These are phyloP conservation scores for Trichoderma semiorbis DNA, from an alignment of 2,329 filamentous ascomycete species.

Conservation along the genomic window DNA sequence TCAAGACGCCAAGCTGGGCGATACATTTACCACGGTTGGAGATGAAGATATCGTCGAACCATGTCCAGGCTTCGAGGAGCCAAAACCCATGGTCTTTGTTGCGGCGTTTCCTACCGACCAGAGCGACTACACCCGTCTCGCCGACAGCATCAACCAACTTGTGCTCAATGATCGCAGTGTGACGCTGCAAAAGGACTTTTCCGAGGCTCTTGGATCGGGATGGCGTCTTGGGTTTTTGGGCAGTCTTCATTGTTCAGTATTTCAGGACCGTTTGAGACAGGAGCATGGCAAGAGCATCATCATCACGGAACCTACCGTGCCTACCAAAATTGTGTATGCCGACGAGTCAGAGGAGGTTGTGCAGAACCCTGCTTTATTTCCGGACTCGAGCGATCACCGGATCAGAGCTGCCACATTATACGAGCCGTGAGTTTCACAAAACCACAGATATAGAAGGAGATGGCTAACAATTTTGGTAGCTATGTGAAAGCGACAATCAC, in stretches of 20 bases:
- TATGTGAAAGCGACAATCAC: constrained; percentile 84
- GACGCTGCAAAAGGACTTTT: constrained; percentile 89
- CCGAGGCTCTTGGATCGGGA: constrained; percentile 86
- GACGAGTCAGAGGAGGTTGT: constrained; percentile 77
- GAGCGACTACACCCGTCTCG: constrained; percentile 77
- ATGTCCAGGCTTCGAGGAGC: constrained; percentile 91
- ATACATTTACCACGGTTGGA: constrained; percentile 85
- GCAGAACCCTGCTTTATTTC: constrained; percentile 84
- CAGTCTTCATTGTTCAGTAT: constrained; percentile 98
- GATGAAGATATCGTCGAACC: constrained; percentile 72
- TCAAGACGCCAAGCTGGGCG: constrained; percentile 91
- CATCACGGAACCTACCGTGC: constrained; percentile 92
- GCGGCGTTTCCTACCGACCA: constrained; percentile 94
- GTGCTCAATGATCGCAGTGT: constrained; percentile 94
- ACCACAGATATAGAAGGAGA: not conserved
- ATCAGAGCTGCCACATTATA: constrained; percentile 44
- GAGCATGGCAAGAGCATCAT: constrained; percentile 95
- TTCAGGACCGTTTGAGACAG: constrained; percentile 89
- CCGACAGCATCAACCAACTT: constrained; percentile 91
- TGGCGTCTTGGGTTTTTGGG: constrained; percentile 94
- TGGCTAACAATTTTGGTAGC: constrained; percentile 21
- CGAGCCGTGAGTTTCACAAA: constrained; percentile 45
- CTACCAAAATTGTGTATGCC: constrained; percentile 77
- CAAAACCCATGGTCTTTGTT: constrained; percentile 98
- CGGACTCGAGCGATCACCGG: constrained; percentile 57